Evolutionary conservation across 495 filamentous ascomycete genomes (phyloP), one percentile per base, ranked within the genome.

Genomic region (Cercophora newfieldiana): DNA sequence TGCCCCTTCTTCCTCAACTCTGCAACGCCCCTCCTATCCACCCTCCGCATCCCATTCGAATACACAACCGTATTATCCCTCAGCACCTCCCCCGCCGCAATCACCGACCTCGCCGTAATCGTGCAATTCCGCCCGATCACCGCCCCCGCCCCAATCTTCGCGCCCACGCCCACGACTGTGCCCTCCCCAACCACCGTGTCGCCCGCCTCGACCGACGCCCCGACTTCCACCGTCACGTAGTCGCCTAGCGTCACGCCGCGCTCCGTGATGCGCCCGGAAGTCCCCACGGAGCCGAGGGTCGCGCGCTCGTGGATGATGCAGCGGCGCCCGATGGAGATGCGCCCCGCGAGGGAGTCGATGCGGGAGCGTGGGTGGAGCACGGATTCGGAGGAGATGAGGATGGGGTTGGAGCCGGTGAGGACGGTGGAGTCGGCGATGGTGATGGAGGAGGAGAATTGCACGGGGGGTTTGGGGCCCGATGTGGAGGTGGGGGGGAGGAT

Each of bases 321-420:
- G 44, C 86, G 81, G 12, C 88, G 85, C 0, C 90, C 91, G 54
- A 97, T 85, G 8, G 81, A 85, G 31, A 97, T 85, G 22, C 89
- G 86, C 0, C 90, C 93, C 53, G 85, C 79, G 47, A 83, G 80
- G 1, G 90, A 87, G 69, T 89, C 87, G 69, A 97, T 80, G 57
- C 85, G 83, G 0, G 87, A 84, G 63, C 92, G 90, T 1, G 93
- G 93, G 77, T 97, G 93, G 63, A 97, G 80, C n/a, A 97, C 85
- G 18, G 86, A 88, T 72, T 90, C 86, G 33, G 85, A 78, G 65
- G 86, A 86, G 69, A 96, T 86, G 49, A 82, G 86, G 63, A 97
- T 90, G 18, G 83, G 83, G 77, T 93, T 81, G 3, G 83, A 87
- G 25, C 93, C 93, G 6, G 86, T 86, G 64, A 96, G 80, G 8